Evolutionary conservation across 257 asterid genomes (phyloP), one percentile per base, ranked within the genome.

Genomic region (Gentiana dahurica): DNA sequence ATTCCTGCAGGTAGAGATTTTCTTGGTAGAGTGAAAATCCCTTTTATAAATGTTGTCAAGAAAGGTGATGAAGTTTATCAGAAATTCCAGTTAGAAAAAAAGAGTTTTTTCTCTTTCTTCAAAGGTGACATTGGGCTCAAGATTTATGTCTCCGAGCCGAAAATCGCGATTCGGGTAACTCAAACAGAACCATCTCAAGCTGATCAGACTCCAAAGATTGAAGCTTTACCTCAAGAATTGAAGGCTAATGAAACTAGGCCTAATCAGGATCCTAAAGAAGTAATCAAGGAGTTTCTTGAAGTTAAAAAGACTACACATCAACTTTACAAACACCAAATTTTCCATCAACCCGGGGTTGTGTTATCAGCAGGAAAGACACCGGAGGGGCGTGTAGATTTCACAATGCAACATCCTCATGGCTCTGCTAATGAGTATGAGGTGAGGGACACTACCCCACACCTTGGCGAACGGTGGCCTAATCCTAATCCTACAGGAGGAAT

Each of bases 121-220:
- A 80, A 70, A 61, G 95, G 92, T 52, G 80, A 82, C 49, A 78
- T 85, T 62, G 85, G 95, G 75, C 83, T 85, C 38, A 80, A 82
- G 68, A 71, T 78, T 56, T 80, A 85, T 15, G 68, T 75, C 59
- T 54, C 73, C 38, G 69, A 77, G 41, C 73, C 74, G 36, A 56
- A 67, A 8, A 43, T 62, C 50, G 50, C 24, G 49, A 51, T 51
- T 39, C 59, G 44, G 49, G 39, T 11, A 49, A 5, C 71, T 45
- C 47, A 44, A 32, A 43, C 13, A 54, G 48, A 54, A 34, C n/a
- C 51, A 24, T 35, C 45, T 46, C 61, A 39, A 59, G 46, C 62
- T 39, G 44, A 59, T 48, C 45, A 1, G 6, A 10, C 45, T 62
- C 58, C 66, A n/a, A 49, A 58, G 49, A 43, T 74, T 33, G 68